Evolutionary conservation across 202 grass and related monocot species (phyloP), one percentile per base, ranked within the genome.

Genomic region (Zizania palustris): DNA sequence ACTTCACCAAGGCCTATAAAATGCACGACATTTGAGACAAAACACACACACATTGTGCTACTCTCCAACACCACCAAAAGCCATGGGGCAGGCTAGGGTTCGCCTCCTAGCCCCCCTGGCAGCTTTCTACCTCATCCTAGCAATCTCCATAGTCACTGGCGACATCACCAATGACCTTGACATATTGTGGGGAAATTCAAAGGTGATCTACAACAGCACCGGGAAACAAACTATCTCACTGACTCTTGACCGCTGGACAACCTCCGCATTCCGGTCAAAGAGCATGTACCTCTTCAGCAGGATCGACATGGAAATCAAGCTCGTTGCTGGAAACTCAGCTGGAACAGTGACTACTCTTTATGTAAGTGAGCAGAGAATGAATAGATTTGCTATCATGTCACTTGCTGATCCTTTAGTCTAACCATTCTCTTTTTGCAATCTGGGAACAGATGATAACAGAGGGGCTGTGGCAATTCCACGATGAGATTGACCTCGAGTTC

Each of bases 401-500:
- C 20, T 45, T 4, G 43, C 55, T 4, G 18, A 74, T 56, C 11
- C 43, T 87, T 77, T 50, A 38, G 38, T 39, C 63, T 82, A 79
- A 83, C 38, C 53, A 43, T 21, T 55, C 60, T 11, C 71, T 56
- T 78, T 39, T 73, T 63, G 45, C 3, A 5, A 67, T 61, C 8
- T 72, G 20, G 37, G 22, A 73, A 51, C 12, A 92, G 90, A 50
- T 89, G 73, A 85, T 88, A 40, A 68, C 81, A 4, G 73, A 87
- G 21, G 78, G 65, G 1, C 40, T 59, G 11, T 88, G 85, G 85
- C 69, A 88, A 35, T 62, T 11, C 39, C 90, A 89, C 37, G 84
- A 89, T 28, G 90, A 93, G 69, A 93, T 93, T 41, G 90, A 93
- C 72, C 69, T 93, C 4, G 87, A 93, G 53, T 93, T 93, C 70